phyloP scores from a whole-genome alignment of 2,329 filamentous ascomycete genomes.

The Plenodomus tracheiphilus region DNA sequence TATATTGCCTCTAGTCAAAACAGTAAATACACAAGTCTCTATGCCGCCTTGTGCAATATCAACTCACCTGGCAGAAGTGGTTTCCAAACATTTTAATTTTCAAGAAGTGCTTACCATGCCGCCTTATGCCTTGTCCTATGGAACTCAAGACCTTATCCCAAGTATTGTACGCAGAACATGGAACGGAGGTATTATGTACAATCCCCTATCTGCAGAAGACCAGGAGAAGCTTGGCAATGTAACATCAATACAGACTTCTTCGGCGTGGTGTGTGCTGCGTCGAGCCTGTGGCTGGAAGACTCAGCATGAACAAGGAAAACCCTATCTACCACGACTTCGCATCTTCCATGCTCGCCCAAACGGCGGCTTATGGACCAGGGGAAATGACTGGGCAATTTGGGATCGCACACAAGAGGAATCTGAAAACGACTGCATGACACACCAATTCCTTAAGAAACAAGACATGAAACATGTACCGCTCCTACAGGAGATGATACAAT shows the following conservation, averaged over 20 bases:
- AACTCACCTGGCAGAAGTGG: background rate
- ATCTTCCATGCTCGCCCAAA: background rate
- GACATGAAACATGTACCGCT: slow-evolving; percentile 6
- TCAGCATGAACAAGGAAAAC: background rate
- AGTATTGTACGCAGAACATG: background rate
- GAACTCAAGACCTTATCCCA: background rate
- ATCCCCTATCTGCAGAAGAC: background rate
- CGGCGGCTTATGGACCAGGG: slow-evolving; percentile 4
- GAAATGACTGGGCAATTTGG: slow-evolving; percentile 6
- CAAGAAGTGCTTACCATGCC: background rate
- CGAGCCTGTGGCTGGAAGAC: slow-evolving; percentile 5
- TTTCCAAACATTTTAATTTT: background rate
- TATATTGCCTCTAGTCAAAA: background rate
- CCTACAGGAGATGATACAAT: slow-evolving; percentile 3
- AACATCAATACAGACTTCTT: background rate
- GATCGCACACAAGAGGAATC: slow-evolving; percentile 1
- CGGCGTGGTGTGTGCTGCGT: background rate
- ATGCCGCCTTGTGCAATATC: background rate
- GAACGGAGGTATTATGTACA: too few relatives aligned
- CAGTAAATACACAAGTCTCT: background rate
- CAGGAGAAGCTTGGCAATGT: background rate
- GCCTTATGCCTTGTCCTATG: background rate
- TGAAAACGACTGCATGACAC: slow-evolving; percentile 6
- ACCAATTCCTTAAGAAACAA: slow-evolving; percentile 4
- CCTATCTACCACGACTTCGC: slow-evolving; percentile 5